These are phyloP conservation scores for Fomitopsis schrenkii DNA, from an alignment of 1,284 basidiomycete species.

Conservation along the genomic window DNA sequence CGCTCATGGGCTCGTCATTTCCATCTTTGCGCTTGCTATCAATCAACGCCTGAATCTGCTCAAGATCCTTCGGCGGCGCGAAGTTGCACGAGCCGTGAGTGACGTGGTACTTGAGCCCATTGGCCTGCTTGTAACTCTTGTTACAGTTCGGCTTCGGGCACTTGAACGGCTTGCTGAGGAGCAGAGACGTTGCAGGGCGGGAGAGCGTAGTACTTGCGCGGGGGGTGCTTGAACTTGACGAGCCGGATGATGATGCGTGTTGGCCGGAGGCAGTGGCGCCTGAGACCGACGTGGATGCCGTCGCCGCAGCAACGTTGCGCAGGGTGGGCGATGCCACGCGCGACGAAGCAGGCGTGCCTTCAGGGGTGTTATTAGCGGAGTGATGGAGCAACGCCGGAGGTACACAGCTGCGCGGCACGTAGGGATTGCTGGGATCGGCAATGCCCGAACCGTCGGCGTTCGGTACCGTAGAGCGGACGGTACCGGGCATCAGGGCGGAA, in stretches of 20 bases:
- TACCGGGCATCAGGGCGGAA: conserved; percentile 57
- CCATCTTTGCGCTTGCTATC: conserved; percentile 50
- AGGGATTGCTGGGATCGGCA: conserved; percentile 24
- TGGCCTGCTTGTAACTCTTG: conserved; percentile 98
- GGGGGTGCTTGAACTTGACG: conserved; percentile 22
- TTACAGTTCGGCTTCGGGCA: conserved; percentile 98
- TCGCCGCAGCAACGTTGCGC: conserved; percentile 20
- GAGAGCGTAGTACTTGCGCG: conserved; percentile 46
- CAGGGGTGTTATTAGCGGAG: conserved; percentile 33
- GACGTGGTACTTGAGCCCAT: conserved; percentile 96
- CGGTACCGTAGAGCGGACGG: conserved; percentile 27
- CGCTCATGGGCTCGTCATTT: conserved; percentile 42
- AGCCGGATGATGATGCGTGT: conserved; percentile 22
- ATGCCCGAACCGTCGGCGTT: conserved; percentile 28
- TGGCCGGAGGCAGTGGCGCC: conserved; percentile 19
- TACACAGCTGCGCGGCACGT: conserved; percentile 43
- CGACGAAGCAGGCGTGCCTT: conserved; percentile 38
- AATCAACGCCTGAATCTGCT: conserved; percentile 64
- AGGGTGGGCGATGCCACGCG: conserved; percentile 36
- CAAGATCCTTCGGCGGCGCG: conserved; percentile 77
- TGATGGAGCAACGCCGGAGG: conserved; percentile 58
- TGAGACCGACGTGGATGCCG: conserved; percentile 15
- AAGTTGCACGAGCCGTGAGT: conserved; percentile 93
- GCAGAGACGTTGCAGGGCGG: conserved; percentile 46
- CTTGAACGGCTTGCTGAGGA: conserved; percentile 85